These are phyloP conservation scores for Arabidopsis hybrid DNA, from an alignment of 441 rosid species.

Conservation along the genomic window DNA sequence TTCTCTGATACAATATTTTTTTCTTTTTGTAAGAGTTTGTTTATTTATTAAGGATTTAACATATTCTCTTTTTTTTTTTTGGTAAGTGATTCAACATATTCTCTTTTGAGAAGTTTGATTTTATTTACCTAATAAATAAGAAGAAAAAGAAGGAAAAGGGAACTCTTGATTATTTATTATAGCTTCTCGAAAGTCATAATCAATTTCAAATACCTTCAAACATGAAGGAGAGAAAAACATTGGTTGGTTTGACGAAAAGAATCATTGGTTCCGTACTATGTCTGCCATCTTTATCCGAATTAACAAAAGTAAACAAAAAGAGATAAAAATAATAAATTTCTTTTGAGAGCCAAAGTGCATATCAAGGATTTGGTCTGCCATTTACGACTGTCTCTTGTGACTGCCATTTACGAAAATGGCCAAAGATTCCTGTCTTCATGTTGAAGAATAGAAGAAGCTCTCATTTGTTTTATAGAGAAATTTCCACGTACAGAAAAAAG, in stretches of 20 bases:
- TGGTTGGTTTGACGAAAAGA: slow-evolving; percentile 39
- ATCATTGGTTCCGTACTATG: slow-evolving; percentile 28
- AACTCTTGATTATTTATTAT: not conserved
- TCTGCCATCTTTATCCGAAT: slow-evolving; percentile 29
- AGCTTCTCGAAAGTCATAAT: slow-evolving; percentile 7
- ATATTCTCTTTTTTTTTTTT: too few relatives aligned
- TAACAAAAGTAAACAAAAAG: not conserved
- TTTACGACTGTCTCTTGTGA: slow-evolving; percentile 31
- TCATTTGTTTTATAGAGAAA: not conserved
- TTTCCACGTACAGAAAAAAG: not conserved
- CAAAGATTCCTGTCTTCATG: slow-evolving; percentile 38
- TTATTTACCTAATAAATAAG: too few relatives aligned
- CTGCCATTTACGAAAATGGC: slow-evolving; percentile 24
- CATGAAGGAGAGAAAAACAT: slow-evolving; percentile 4
- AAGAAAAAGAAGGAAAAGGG: not conserved
- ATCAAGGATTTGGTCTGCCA: slow-evolving; percentile 38
- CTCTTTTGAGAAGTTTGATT: not conserved
- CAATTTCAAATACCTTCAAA: slow-evolving; percentile 10
- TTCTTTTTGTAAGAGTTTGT: too few relatives aligned
- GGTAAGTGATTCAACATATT: not conserved
- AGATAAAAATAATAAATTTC: not conserved
- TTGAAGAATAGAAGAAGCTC: slow-evolving; percentile 30
- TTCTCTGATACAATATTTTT: too few relatives aligned
- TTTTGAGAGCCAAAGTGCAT: slow-evolving; percentile 7
- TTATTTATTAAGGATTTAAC: not conserved